Base-by-base conservation (phyloP, 257 asterid species). In the Dorcoceras hygrometricum region DNA sequence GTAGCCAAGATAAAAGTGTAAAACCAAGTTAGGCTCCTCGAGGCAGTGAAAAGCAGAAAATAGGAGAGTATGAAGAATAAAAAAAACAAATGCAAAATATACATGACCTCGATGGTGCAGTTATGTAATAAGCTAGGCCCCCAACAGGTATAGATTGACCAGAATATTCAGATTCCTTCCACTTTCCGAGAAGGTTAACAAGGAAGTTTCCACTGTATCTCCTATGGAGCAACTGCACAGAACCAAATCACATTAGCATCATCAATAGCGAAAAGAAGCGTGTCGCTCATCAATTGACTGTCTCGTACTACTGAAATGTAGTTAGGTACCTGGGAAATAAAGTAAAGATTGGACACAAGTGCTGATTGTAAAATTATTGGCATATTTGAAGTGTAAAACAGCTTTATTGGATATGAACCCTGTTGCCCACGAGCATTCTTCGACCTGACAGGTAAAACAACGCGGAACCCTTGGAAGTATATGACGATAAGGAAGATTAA, bases 351-450 rank as follows among this genome's bases (percentile, higher is more conserved):
- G 78, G 95, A 84, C 24, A 82, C 87, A 63, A 87, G 90, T 31
- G 95, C 95, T 1, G 95, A 87, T 62, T 87, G 95, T 70, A 87
- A 81, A 73, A 87, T 87, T 68, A 87, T 87, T 36, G 95, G 90
- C 95, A 87, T 87, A 78, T 84, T 84, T 67, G 95, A 87, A 57
- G 88, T 84, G 57, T 82, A 87, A 76, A 87, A 87, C 39, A 87
- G 82, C 80, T 87, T 87, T 19, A 87, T 86, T 34, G 90, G 94
- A 81, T 84, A 86, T 5, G 94, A 82, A 24, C 94, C 85, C 72
- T 84, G 88, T 71, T 84, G 88, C 46, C 94, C 90, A 16, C 88
- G 90, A 48, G 90, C 87, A 57, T 77, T 84, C 72, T 82, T 82
- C 18, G 90, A 82, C 59, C 87, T 73, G 71, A 80, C 90, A 19